A percentile compares a stretch with the other conserved stretches of the same genome.
Conservation (phyloP, 2,329 filamentous ascomycete genomes). For the Elsinoe batatas region DNA sequence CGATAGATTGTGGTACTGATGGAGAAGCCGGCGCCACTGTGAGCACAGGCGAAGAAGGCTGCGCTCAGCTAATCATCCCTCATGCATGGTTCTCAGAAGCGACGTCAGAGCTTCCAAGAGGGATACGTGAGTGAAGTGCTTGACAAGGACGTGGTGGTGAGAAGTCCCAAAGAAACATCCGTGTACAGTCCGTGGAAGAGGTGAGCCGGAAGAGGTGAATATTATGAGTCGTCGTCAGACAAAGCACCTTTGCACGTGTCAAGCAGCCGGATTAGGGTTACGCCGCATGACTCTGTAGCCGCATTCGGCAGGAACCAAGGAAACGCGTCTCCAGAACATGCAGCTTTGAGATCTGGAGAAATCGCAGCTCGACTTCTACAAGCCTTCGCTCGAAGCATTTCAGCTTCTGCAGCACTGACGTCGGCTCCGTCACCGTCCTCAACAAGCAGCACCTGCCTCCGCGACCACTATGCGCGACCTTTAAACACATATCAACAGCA, state of each 20-base stretch:
- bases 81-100: neutral
- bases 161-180: neutral
- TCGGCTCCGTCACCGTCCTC: too few relatives aligned
- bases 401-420: neutral
- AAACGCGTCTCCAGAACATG: neutral
- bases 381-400: neutral
- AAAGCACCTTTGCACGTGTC: neutral
- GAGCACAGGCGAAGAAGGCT: neutral
- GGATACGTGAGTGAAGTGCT: neutral
- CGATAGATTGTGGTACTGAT: too few relatives aligned
- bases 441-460: too few relatives aligned
- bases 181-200: neutral
- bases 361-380: neutral
- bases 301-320: neutral
- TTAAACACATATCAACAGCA: conserved; percentile 16
- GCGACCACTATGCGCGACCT: neutral
- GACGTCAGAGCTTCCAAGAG: neutral
- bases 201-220: neutral
- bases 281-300: neutral
- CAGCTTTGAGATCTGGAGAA: neutral
- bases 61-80: neutral
- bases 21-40: neutral
- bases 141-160: too few relatives aligned
- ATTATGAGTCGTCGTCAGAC: neutral
- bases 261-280: neutral